Evolutionary conservation across 352 stramenopile genomes (phyloP), one percentile per base, ranked within the genome.

Genomic region (Stramenopiles sp.): DNA sequence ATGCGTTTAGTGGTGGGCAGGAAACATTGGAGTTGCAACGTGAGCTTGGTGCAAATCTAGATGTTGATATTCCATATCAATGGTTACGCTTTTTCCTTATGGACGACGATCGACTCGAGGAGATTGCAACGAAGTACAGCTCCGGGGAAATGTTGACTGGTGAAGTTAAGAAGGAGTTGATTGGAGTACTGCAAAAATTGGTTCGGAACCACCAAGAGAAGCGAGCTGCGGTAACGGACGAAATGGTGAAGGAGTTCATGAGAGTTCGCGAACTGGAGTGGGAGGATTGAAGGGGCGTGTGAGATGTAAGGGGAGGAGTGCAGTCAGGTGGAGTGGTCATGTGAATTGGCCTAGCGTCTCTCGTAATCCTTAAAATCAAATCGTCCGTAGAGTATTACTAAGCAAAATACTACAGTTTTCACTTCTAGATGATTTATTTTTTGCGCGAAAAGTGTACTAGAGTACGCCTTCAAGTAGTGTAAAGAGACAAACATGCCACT

Each of bases 11-110:
- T 32, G 97, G 97, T 67, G 97, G 97, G 80, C 92, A 95, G 83
- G 95, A 99, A 84, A 99, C 95, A 22, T 96, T 97, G 85, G 95
- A 98, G 81, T 89, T 98, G 84, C 97, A 99, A 86, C 88, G 97
- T 83, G 95, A 98, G 83, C 92, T 97, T 75, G 97, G 97, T 67
- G 97, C 97, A 32, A 97, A 99, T 88, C 87, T 99, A 39, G 94
- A 98, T 32, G 90, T 97, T 1, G 97, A 99, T 86, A 97, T 99
- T 55, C 90, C 93, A 55, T 99, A 97, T 86, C 95, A 99, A 88
- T 99, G 98, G 90, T 86, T 99, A 75, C 92, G 89, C 67, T 99
- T 99, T 87, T 99, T 99, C 88, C 88, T 99, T 71, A 96, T 99
- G 83, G 95, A 99, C 84, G 96, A 99, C 83, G 94, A 97, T 7